Evolutionary conservation across 371 early-diverging fungal species (phyloP), one percentile per base, ranked within the genome.

Genomic region (Rhizomucor pusillus): DNA sequence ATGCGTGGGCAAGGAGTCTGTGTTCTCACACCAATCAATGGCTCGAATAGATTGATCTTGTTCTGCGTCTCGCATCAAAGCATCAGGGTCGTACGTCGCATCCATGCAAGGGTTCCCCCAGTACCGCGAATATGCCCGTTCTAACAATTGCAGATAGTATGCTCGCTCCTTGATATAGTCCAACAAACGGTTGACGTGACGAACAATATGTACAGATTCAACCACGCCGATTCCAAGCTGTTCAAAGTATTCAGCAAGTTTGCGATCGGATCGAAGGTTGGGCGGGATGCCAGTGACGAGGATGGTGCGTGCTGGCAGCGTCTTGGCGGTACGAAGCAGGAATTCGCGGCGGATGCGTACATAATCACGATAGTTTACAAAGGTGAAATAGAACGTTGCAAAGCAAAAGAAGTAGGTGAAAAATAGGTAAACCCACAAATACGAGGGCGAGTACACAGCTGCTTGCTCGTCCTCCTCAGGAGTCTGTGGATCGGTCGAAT

Each of bases 401-500:
- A 84, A 65, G 16, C 84, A 79, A 59, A 86, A 84, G 36, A 80
- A 58, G 67, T 82, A 86, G 24, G 85, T 83, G 44, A 86, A 83
- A 43, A 81, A 69, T 25, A 82, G 66, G 43, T 81, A 82, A 3
- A 82, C 80, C 66, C 82, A 71, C 0, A 86, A 49, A 41, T 73
- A 75, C 3, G 70, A 66, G 0, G 66, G 49, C 11, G 67, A 65
- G n/a, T 66, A 59, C 9, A 62, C 61, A 16, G 54, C 39, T 22
- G 33, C 34, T 18, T 40, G 55, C 47, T 25, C 37, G 37, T 50
- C 35, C 58, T 59, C 43, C 36, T 52, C 58, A 18, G 73, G 58
- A 1, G 48, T 33, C 10, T 58, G 67, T 22, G 62, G 58, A 20
- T 63, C 63, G 1, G 66, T 55, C 0, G 66, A 59, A 13, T 65